These are phyloP conservation scores for Carallia brachiata DNA, from an alignment of 345 rosid genomes.

Conservation along the genomic window DNA sequence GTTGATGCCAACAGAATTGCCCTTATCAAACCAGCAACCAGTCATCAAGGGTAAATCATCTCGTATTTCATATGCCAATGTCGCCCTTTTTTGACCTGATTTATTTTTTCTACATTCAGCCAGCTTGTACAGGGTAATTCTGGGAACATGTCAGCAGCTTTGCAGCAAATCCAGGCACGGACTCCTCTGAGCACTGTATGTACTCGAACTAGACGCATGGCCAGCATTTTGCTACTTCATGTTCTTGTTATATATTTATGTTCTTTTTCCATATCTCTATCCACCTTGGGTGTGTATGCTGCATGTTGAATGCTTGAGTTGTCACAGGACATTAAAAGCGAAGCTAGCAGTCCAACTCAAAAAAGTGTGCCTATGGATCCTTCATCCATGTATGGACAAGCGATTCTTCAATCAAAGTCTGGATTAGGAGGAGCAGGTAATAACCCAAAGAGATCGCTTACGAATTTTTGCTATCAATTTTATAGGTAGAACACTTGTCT, in stretches of 20 bases:
- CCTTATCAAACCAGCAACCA: slow-evolving; percentile 43
- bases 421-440: slow-evolving; percentile 52
- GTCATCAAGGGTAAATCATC: slow-evolving; percentile 46
- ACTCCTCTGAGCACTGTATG: slow-evolving; percentile 38
- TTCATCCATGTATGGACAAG: slow-evolving; percentile 57
- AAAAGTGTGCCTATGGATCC: slow-evolving; percentile 49
- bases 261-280: neutral
- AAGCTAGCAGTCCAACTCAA: slow-evolving; percentile 46
- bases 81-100: slow-evolving; percentile 2
- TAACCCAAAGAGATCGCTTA: slow-evolving; percentile 9
- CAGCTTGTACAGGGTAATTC: slow-evolving; percentile 53
- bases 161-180: slow-evolving; percentile 52
- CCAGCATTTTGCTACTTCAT: neutral
- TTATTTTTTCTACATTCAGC: slow-evolving; percentile 35
- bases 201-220: slow-evolving; percentile 13
- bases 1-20: slow-evolving; percentile 53
- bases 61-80: slow-evolving; percentile 1
- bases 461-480: slow-evolving; percentile 1
- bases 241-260: neutral
- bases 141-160: slow-evolving; percentile 46
- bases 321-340: slow-evolving; percentile 49
- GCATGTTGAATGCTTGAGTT: slow-evolving; percentile 26
- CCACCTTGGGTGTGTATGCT: slow-evolving; percentile 2
- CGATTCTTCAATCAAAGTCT: slow-evolving; percentile 56
- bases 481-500: neutral